Evolutionary conservation across 116 monocot species (phyloP).

Genomic region (Phalaenopsis hybrid): DNA sequence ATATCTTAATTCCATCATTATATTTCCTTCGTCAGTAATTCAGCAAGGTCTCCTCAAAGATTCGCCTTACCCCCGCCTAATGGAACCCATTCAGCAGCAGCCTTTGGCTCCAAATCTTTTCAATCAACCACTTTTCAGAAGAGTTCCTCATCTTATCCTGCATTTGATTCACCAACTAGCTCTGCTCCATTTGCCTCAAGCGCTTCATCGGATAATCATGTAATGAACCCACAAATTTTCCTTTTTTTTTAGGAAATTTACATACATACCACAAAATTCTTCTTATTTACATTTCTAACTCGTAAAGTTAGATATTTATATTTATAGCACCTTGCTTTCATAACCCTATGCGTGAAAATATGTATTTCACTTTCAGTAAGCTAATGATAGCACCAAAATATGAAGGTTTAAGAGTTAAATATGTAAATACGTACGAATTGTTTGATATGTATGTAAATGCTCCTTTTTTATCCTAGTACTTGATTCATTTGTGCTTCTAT

Average conservation of each 20-base stretch:
- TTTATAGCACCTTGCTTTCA: no score
- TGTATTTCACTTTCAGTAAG: no score
- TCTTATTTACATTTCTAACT: no score
- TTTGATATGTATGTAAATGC: no score
- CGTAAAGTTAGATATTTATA: no score
- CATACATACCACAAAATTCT: no score
- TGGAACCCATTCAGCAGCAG: slow-evolving; percentile 17
- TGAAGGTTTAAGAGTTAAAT: no score
- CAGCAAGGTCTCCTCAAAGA: slow-evolving; percentile 39
- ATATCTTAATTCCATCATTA: neutral
- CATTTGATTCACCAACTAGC: slow-evolving; percentile 5
- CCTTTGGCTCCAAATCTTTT: slow-evolving; percentile 14
- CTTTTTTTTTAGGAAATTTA: neutral
- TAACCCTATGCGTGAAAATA: no score
- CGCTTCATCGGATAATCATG: slow-evolving; percentile 39
- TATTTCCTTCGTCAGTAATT: slow-evolving; percentile 12
- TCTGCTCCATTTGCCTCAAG: slow-evolving; percentile 17
- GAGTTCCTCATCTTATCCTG: slow-evolving; percentile 23
- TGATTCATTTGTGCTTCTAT: neutral
- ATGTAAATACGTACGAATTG: no score
- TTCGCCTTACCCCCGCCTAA: slow-evolving; percentile 51
- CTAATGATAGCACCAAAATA: no score
- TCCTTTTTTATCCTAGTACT: no score
- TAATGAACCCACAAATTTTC: neutral
- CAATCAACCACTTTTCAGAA: slow-evolving; percentile 21